A percentile compares a stretch with the other conserved stretches of the same genome.
Conservation (phyloP, 805 yeast species). For the Yamadazyma akitaensis region DNA sequence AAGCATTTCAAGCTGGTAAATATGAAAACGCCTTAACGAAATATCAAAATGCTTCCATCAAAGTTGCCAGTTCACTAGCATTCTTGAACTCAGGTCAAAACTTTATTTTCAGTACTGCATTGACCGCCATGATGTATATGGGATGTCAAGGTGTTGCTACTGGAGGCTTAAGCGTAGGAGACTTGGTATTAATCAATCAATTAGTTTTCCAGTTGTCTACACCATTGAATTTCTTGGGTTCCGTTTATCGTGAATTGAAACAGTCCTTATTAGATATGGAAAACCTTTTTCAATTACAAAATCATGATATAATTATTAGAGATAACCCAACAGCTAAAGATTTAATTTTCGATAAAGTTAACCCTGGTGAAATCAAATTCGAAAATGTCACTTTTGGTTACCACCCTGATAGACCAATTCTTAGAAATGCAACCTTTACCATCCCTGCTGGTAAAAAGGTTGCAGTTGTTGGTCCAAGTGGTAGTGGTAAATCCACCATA, state of each 20-base stretch:
- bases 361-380: slow-evolving; percentile 76
- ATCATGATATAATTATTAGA: slow-evolving; percentile 62
- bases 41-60: slow-evolving; percentile 73
- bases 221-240: slow-evolving; percentile 90
- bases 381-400: slow-evolving; percentile 93
- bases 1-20: slow-evolving; percentile 69
- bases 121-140: slow-evolving; percentile 97
- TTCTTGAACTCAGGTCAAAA: slow-evolving; percentile 78
- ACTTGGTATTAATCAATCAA: slow-evolving; percentile 90
- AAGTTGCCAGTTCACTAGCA: slow-evolving; percentile 82
- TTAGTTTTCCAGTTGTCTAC: slow-evolving; percentile 93
- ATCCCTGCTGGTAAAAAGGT: slow-evolving; percentile 90
- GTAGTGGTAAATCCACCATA: slow-evolving; percentile 92
- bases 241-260: slow-evolving; percentile 91
- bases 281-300: slow-evolving; percentile 80
- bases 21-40: slow-evolving; percentile 70
- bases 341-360: slow-evolving; percentile 39
- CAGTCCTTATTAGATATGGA: slow-evolving; percentile 96
- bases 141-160: slow-evolving; percentile 90
- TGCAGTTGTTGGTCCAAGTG: slow-evolving; percentile 95
- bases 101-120: slow-evolving; percentile 77
- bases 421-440: slow-evolving; percentile 73
- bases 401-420: slow-evolving; percentile 82
- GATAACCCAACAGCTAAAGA: slow-evolving; percentile 64
- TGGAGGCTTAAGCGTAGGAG: slow-evolving; percentile 87